These are phyloP conservation scores for Warburgia ugandensis DNA, from an alignment of 164 flowering plant genomes.

Conservation along the genomic window DNA sequence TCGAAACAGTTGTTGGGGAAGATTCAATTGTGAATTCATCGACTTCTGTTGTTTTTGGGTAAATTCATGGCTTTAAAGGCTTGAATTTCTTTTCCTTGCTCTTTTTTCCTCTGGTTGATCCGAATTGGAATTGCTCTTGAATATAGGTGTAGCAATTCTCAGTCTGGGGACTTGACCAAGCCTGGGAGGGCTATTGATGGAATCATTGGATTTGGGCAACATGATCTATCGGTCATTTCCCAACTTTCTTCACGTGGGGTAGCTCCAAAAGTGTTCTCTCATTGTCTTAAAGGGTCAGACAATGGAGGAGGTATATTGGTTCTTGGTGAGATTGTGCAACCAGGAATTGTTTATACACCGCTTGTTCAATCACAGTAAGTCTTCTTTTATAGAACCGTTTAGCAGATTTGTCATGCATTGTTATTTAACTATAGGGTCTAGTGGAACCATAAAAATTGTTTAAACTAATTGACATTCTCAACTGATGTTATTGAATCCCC, in stretches of 20 bases:
- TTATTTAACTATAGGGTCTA: background rate
- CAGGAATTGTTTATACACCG: conserved; percentile 77
- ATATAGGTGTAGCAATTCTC: conserved; percentile 74
- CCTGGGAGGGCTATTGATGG: conserved; percentile 97
- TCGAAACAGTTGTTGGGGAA: conserved; percentile 43
- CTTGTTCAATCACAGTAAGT: conserved; percentile 81
- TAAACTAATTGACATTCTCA: too few relatives aligned
- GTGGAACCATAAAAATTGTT: too few relatives aligned
- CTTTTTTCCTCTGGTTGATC: conserved; percentile 1
- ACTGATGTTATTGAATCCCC: too few relatives aligned
- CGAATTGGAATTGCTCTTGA: conserved; percentile 15
- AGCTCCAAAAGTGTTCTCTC: conserved; percentile 78
- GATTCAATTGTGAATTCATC: conserved; percentile 48
- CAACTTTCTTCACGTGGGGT: conserved; percentile 75
- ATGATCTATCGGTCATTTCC: conserved; percentile 66
- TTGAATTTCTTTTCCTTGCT: background rate
- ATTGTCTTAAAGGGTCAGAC: conserved; percentile 71
- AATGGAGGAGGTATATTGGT: conserved; percentile 92
- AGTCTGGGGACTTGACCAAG: conserved; percentile 77
- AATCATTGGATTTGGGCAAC: conserved; percentile 92
- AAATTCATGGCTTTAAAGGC: conserved; percentile 5
- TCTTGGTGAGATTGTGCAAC: conserved; percentile 82
- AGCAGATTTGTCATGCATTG: background rate
- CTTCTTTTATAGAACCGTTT: background rate
- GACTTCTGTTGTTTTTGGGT: conserved; percentile 80